Conservation (phyloP, 441 rosid genomes). For the Cnidoscolus chayamansa region DNA sequence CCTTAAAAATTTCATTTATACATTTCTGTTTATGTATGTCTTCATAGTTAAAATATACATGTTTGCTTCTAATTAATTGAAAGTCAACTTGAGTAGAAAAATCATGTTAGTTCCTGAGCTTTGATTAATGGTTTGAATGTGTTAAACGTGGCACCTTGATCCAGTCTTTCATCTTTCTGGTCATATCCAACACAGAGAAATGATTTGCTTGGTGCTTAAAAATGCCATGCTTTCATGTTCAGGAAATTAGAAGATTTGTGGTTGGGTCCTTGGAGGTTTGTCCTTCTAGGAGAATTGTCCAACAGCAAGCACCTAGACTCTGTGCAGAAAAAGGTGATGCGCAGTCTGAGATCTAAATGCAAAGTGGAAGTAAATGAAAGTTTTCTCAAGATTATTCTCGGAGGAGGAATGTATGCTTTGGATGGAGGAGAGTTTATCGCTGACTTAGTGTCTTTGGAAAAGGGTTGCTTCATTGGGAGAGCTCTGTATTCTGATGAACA, state of each 20-base stretch:
- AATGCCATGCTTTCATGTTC: conserved; percentile 15
- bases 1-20: not conserved
- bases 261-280: conserved; percentile 79
- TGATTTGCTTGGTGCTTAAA: not conserved
- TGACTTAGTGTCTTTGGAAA: conserved; percentile 42
- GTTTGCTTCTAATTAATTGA: not conserved
- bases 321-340: conserved; percentile 49
- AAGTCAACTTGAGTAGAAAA: not conserved
- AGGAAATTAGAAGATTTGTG: conserved; percentile 84
- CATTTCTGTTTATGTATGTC: not conserved
- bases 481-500: conserved; percentile 40
- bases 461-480: conserved; percentile 61
- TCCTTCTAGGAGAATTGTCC: conserved; percentile 62
- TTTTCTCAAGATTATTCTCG: conserved; percentile 61
- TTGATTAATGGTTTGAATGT: not conserved
- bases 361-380: conserved; percentile 60
- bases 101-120: not conserved
- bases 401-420: conserved; percentile 36
- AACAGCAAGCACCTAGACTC: conserved; percentile 43
- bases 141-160: conserved; percentile 1
- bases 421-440: conserved; percentile 46
- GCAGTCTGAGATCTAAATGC: conserved; percentile 68
- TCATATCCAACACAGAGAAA: not conserved
- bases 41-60: not conserved
- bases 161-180: conserved; percentile 2